phyloP scores from a whole-genome alignment of 148 eudicot genomes.

The Rheum nobile region DNA sequence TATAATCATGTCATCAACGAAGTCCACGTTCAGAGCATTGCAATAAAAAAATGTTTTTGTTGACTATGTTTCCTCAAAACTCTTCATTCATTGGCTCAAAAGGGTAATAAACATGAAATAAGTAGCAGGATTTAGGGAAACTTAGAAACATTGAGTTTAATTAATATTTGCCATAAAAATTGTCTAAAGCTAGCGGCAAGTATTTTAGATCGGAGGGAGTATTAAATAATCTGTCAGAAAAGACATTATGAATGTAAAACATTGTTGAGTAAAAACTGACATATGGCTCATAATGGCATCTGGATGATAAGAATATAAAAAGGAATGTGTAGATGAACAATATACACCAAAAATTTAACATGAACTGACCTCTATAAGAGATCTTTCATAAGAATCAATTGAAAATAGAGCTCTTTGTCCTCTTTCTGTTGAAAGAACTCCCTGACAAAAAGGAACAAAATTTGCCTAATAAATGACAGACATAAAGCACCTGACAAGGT shows the following conservation, averaged over 20 bases:
- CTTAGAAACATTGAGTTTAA: too few relatives aligned
- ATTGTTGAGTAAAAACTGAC: neutral
- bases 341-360: neutral
- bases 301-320: neutral
- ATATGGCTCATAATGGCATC: neutral
- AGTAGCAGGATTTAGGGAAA: too few relatives aligned
- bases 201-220: neutral
- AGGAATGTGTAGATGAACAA: neutral
- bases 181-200: neutral
- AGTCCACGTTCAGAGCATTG: neutral
- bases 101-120: neutral
- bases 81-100: neutral
- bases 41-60: too few relatives aligned
- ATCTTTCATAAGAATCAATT: slow-evolving; percentile 70
- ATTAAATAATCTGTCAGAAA: neutral
- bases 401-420: slow-evolving; percentile 60
- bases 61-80: neutral
- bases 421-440: slow-evolving; percentile 83
- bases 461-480: neutral
- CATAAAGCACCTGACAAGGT: neutral
- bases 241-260: neutral
- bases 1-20: neutral
- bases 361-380: slow-evolving; percentile 66
- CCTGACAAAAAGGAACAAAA: slow-evolving; percentile 31
- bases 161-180: too few relatives aligned